A percentile compares a stretch with the other conserved stretches of the same genome.
phyloP scores from a whole-genome alignment of 371 early-diverging fungal species.

The Rhizopus delemar region DNA sequence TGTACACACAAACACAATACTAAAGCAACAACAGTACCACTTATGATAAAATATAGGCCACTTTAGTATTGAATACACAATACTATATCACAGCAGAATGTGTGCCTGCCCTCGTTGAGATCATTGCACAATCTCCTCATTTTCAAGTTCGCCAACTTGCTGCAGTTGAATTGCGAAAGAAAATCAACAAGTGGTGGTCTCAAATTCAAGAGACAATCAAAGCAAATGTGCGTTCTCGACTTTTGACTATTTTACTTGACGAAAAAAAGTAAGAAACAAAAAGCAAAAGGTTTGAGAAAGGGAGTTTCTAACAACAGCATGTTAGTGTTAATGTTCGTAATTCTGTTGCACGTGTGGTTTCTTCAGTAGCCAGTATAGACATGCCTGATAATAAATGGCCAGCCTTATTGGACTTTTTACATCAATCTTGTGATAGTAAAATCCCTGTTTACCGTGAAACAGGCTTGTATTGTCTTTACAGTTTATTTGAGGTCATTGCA shows the following conservation, averaged over 20 bases:
- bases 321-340: conserved; percentile 52
- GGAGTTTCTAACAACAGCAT: too few relatives aligned
- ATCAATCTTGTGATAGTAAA: conserved; percentile 68
- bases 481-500: conserved; percentile 78
- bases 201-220: conserved; percentile 55
- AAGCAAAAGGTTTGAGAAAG: too few relatives aligned
- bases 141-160: conserved; percentile 81
- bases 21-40: background rate
- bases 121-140: conserved; percentile 58
- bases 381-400: conserved; percentile 65
- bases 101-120: conserved; percentile 70
- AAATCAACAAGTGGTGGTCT: conserved; percentile 71
- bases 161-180: conserved; percentile 87
- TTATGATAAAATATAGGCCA: conserved; percentile 42
- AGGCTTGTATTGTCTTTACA: conserved; percentile 77
- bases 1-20: conserved; percentile 24
- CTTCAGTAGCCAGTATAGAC: conserved; percentile 77
- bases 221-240: conserved; percentile 57
- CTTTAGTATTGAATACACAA: conserved; percentile 66
- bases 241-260: conserved; percentile 65
- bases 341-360: conserved; percentile 77
- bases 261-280: conserved; percentile 70
- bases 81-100: conserved; percentile 64
- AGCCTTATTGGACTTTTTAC: conserved; percentile 72
- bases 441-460: conserved; percentile 76